Conservation (phyloP, 1,284 basidiomycete genomes). For the Neonothopanus nambi region DNA sequence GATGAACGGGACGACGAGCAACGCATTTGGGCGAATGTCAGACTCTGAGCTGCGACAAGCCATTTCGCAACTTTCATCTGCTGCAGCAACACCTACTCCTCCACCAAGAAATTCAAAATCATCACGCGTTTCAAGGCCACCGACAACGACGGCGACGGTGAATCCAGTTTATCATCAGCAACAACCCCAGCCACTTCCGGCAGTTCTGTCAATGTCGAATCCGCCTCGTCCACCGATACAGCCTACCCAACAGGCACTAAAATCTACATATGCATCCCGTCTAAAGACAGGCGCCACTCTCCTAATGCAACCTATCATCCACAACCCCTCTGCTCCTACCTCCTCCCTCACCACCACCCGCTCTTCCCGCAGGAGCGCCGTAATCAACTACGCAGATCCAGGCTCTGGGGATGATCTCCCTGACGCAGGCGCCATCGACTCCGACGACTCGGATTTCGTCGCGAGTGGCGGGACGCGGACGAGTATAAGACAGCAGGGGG, state of each 20-base stretch:
- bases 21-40: too few relatives aligned
- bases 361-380: conserved; percentile 59
- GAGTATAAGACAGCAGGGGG: conserved; percentile 33
- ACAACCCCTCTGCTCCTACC: not conserved
- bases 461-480: conserved; percentile 45
- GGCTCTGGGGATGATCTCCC: conserved; percentile 80
- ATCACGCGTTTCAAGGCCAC: too few relatives aligned
- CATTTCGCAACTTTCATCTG: too few relatives aligned
- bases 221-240: conserved; percentile 36
- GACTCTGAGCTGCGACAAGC: too few relatives aligned
- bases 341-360: conserved; percentile 34
- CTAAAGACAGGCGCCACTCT: conserved; percentile 89
- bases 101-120: too few relatives aligned
- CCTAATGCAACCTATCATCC: conserved; percentile 86
- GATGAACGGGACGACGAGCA: too few relatives aligned
- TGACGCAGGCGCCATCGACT: conserved; percentile 75
- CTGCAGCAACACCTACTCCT: too few relatives aligned
- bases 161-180: too few relatives aligned
- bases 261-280: conserved; percentile 88
- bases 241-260: conserved; percentile 69
- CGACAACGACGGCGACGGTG: too few relatives aligned
- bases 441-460: conserved; percentile 68
- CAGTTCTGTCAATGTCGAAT: too few relatives aligned
- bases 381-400: conserved; percentile 87
- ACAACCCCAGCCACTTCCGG: too few relatives aligned